These are phyloP conservation scores for Citropsis articulata DNA, from an alignment of 345 rosid genomes.

Conservation along the genomic window DNA sequence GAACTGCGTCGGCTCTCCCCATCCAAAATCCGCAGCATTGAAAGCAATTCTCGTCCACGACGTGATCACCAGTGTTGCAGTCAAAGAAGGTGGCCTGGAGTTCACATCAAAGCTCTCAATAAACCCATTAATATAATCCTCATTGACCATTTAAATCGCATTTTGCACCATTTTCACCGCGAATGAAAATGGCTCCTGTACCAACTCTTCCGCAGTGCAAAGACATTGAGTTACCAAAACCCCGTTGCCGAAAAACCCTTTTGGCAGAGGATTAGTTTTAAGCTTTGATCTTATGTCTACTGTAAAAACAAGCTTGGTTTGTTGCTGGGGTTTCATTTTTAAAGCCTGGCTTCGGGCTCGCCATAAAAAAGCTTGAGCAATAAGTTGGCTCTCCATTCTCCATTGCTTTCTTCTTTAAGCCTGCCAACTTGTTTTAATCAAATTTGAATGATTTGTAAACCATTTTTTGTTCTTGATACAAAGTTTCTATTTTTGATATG, in stretches of 20 bases:
- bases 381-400: slow-evolving; percentile 4
- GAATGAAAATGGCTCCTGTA: slow-evolving; percentile 21
- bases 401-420: slow-evolving; percentile 16
- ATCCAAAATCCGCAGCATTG: slow-evolving; percentile 19
- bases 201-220: slow-evolving; percentile 19
- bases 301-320: slow-evolving; percentile 16
- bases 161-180: slow-evolving; percentile 11
- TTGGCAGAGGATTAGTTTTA: slow-evolving; percentile 14
- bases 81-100: slow-evolving; percentile 10
- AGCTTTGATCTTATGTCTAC: slow-evolving; percentile 22
- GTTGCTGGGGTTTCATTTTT: slow-evolving; percentile 18
- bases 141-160: slow-evolving; percentile 11
- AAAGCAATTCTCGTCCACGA: slow-evolving; percentile 25
- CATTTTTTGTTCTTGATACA: slow-evolving; percentile 10
- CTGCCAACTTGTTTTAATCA: slow-evolving; percentile 8
- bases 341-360: slow-evolving; percentile 19
- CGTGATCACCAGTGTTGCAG: slow-evolving; percentile 20
- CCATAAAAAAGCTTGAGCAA: slow-evolving; percentile 25
- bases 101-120: slow-evolving; percentile 19
- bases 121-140: slow-evolving; percentile 16
- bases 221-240: background rate
- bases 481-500: slow-evolving; percentile 9
- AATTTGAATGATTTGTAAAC: slow-evolving; percentile 17
- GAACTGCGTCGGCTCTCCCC: slow-evolving; percentile 28
- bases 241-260: slow-evolving; percentile 24